Evolutionary conservation across 345 rosid species (phyloP), one percentile per base, ranked within the genome.

Genomic region (Sonneratia alba): DNA sequence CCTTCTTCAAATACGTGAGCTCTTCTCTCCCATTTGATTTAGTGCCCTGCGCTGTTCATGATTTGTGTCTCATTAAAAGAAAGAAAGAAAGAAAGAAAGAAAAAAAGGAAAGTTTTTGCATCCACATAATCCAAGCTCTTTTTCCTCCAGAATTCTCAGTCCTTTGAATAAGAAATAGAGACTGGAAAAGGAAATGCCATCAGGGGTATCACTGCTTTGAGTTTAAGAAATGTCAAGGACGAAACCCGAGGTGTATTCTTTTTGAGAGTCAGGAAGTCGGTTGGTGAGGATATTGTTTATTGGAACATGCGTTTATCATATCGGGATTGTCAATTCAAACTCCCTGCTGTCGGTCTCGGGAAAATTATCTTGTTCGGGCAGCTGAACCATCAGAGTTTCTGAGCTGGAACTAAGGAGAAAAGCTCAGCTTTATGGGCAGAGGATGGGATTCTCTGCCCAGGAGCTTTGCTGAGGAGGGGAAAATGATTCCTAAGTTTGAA

Each of bases 1-100:
- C 99, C 98, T 64, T 91, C 99, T 70, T 77, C 98, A 61, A 6
- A 72, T 11, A 84, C 98, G 99, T 96, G 71, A 81, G 97, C 77
- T 72, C 67, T 64, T 45, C 70, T 61, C 7, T 7, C 6, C 13
- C 53, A 21, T 21, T 66, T 42, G 53, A n/a, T 37, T 42, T 66
- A 2, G 5, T 22, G 21, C 6, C 21, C 15, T 62, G 45, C 10
- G 1, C 13, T 63, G 27, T 42, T 72, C 21, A 22, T 63, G 43
- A 63, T 34, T 72, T 47, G 6, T 36, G 24, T 55, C 36, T 6
- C 18, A 42, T 42, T 4, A 42, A 42, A 42, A 42, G 10, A 4
- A 4, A 40, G 4, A 40, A 42, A 42, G 3, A 42, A 42, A 42
- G 45, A 4, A 42, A 40, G 8, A 3, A 4, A 42, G 0, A 42